Base-by-base conservation (phyloP, 306 rosid genomes). In the Quercus ilex region DNA sequence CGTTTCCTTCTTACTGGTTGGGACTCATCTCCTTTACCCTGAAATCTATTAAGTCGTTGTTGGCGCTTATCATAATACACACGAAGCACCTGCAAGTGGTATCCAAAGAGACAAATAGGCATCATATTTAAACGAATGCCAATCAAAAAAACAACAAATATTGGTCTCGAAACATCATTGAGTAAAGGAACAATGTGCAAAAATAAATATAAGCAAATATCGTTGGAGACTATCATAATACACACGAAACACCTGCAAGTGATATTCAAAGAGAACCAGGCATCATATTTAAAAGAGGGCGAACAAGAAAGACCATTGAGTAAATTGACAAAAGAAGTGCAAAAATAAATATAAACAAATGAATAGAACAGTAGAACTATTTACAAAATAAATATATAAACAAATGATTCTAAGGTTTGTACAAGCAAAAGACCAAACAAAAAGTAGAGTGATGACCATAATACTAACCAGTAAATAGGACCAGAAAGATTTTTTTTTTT, bases 191-290 rank as follows among this genome's bases (percentile, higher is more conserved):
- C 31, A 59, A 25, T 2, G 46, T 41, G 11, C 12, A 41, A 41
- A 41, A 41, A 2, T 41, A 41, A 7, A 41, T 41, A 8, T 41
- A 41, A 41, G 46, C 46, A 41, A 2, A 41, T 41, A 41, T 41
- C 11, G 83, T 21, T 86, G 93, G 51, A 88, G 84, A 82, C 83
- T 92, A 76, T 88, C 88, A 76, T 78, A 82, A 85, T 77, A 89
- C 78, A 88, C 83, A 15, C 94, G 87, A 82, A 90, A 94, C 80
- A 95, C 99, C 99, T 95, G 85, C 72, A 76, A 82, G 75, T 81
- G 78, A 33, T 70, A 81, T 63, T 43, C 38, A 57, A 68, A 35
- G 75, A 51, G 67, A 64, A 74, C 23, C 4, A 63, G 2, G 18
- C 20, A 17, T 72, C 21, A 71, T 58, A 49, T 35, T 8, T 5